These are phyloP conservation scores for Trapa incisa DNA, from an alignment of 345 rosid species.

Conservation along the genomic window DNA sequence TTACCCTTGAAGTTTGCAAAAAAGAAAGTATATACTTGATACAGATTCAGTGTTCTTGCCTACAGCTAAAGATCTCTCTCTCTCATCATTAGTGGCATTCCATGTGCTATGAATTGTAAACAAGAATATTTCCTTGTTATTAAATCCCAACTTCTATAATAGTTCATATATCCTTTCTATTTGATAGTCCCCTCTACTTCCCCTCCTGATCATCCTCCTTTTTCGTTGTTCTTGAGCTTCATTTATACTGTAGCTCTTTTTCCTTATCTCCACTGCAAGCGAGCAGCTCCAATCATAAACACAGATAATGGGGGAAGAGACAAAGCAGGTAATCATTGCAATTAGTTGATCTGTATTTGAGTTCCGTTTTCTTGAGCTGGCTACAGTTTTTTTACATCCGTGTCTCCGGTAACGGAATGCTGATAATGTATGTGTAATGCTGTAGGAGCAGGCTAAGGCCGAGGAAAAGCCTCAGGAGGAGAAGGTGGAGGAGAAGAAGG, in stretches of 20 bases:
- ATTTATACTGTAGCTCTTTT: neutral
- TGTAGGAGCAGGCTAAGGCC: slow-evolving; percentile 17
- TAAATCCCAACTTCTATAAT: neutral
- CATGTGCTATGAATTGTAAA: neutral
- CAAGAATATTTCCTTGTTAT: neutral
- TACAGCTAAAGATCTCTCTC: neutral
- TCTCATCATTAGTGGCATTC: neutral
- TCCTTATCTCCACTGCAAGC: neutral
- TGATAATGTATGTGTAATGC: neutral
- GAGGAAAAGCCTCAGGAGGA: slow-evolving; percentile 17
- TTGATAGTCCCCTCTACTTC: neutral
- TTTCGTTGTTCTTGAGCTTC: neutral
- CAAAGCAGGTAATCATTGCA: slow-evolving; percentile 37
- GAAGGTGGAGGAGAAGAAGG: slow-evolving; percentile 37
- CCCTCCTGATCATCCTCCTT: neutral
- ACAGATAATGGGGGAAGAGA: slow-evolving; percentile 60
- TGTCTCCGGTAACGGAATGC: neutral
- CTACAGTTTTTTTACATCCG: neutral
- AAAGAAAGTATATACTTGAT: neutral
- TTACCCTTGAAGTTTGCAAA: slow-evolving; percentile 9
- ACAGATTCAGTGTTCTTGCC: neutral
- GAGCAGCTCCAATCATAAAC: neutral
- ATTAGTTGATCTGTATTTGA: neutral
- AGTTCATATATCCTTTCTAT: neutral
- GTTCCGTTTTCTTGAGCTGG: neutral